Conservation (phyloP, 495 filamentous ascomycete species). For the Cladorrhinum samala region DNA sequence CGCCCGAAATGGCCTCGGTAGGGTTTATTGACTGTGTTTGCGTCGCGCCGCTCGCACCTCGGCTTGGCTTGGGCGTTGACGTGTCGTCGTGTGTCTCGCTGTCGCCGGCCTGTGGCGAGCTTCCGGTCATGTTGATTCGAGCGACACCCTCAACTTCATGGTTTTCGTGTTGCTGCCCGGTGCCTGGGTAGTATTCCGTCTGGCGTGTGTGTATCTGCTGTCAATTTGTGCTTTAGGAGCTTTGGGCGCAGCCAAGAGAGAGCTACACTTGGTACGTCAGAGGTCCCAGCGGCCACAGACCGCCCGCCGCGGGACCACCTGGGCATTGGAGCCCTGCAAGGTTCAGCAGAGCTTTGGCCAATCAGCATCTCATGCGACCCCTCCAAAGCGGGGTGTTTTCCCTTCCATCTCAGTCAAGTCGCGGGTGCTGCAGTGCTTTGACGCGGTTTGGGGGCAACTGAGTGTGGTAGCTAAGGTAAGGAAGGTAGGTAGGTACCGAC, state of each 20-base stretch:
- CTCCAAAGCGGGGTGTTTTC: slow-evolving; percentile 10
- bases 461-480: too few relatives aligned
- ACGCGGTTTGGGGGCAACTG: slow-evolving; percentile 2
- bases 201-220: neutral
- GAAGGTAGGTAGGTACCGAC: too few relatives aligned
- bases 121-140: slow-evolving; percentile 40
- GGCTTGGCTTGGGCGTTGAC: slow-evolving; percentile 2
- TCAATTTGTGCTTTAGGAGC: slow-evolving; percentile 7
- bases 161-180: slow-evolving; percentile 8
- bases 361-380: slow-evolving; percentile 14
- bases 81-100: slow-evolving; percentile 12
- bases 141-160: slow-evolving; percentile 21
- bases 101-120: slow-evolving; percentile 36
- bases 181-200: neutral
- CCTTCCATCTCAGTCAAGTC: too few relatives aligned
- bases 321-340: slow-evolving; percentile 9
- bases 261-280: too few relatives aligned
- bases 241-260: slow-evolving; percentile 8
- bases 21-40: neutral
- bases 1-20: neutral
- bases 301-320: too few relatives aligned
- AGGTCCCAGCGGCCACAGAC: slow-evolving; percentile 7
- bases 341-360: slow-evolving; percentile 16
- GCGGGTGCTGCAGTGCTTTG: neutral
- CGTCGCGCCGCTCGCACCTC: slow-evolving; percentile 8